phyloP scores from a whole-genome alignment of 164 flowering plant species.

The Sedum album region DNA sequence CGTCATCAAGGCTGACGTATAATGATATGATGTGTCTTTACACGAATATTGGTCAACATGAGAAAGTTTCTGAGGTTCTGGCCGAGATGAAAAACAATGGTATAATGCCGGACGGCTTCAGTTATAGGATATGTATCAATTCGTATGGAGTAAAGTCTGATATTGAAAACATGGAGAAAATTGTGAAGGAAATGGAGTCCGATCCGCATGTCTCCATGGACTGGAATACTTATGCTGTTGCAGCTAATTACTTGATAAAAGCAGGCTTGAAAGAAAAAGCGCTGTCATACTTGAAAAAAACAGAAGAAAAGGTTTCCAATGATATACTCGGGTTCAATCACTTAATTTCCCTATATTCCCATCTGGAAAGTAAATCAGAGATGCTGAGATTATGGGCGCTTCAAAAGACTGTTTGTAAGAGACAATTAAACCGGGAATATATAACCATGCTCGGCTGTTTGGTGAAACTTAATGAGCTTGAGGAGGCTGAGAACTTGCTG shows the following conservation, averaged over 20 bases:
- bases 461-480: constrained; percentile 36
- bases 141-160: constrained; percentile 29
- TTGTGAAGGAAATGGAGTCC: constrained; percentile 30
- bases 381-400: constrained; percentile 33
- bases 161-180: constrained; percentile 25
- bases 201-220: constrained; percentile 21
- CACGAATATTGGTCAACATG: constrained; percentile 20
- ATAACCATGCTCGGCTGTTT: constrained; percentile 29
- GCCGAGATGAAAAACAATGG: constrained; percentile 37
- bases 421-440: constrained; percentile 31
- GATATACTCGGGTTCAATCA: constrained; percentile 28
- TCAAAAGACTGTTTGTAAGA: constrained; percentile 19
- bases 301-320: constrained; percentile 24
- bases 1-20: constrained; percentile 20
- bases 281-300: constrained; percentile 25
- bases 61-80: constrained; percentile 29
- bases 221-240: constrained; percentile 28
- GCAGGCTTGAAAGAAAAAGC: constrained; percentile 30
- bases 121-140: constrained; percentile 34
- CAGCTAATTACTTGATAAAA: constrained; percentile 25
- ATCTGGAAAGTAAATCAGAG: constrained; percentile 30
- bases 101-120: constrained; percentile 26
- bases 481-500: constrained; percentile 22
- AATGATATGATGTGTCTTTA: constrained; percentile 37
- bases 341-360: constrained; percentile 34